These are phyloP conservation scores for Tulasnella sp. DNA, from an alignment of 768 basidiomycete species.

Conservation along the genomic window DNA sequence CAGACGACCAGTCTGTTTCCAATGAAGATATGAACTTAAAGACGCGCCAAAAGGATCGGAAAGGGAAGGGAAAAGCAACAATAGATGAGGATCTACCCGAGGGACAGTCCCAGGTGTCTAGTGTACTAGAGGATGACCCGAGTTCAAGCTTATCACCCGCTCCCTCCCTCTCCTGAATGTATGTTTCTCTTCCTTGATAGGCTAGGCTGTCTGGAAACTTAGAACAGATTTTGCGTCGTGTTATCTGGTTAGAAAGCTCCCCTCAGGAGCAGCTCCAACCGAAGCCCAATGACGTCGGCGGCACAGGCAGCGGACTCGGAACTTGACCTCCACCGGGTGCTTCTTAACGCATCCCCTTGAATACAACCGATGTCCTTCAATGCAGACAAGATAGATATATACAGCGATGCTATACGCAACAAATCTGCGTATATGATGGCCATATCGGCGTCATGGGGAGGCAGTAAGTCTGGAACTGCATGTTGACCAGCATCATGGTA, in stretches of 20 bases:
- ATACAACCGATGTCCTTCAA: background rate
- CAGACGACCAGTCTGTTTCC: background rate
- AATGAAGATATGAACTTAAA: background rate
- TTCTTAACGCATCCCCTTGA: background rate
- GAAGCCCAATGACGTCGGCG: background rate
- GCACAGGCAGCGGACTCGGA: background rate
- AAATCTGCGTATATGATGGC: slow-evolving; percentile 4
- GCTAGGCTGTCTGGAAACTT: background rate
- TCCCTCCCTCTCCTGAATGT: background rate
- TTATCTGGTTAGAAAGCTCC: too few relatives aligned
- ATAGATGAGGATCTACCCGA: background rate
- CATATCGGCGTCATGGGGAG: slow-evolving; percentile 18
- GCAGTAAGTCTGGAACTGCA: background rate
- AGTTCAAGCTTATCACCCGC: background rate
- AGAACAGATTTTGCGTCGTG: background rate
- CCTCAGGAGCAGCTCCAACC: background rate
- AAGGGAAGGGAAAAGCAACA: background rate
- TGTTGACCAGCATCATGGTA: background rate
- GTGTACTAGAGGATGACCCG: background rate
- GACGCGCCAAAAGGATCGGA: background rate
- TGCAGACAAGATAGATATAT: background rate
- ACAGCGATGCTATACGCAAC: background rate
- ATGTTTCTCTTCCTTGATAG: background rate
- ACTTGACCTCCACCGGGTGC: background rate
- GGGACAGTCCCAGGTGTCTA: background rate